Conservation (phyloP, 306 rosid species). For the Sesbania bispinosa region DNA sequence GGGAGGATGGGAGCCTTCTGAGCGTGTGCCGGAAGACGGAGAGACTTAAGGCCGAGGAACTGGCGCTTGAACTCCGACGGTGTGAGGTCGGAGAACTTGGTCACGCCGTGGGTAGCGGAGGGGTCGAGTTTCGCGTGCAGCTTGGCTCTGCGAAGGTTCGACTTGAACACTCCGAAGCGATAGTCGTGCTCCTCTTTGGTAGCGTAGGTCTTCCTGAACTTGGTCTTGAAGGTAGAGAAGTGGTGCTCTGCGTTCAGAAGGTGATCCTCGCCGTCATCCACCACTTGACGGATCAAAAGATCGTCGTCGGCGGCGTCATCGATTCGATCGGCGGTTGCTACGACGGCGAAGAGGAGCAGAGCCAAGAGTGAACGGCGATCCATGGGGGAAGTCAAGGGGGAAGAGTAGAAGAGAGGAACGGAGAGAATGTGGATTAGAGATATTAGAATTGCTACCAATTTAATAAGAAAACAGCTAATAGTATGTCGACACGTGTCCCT, state of each 20-base stretch:
- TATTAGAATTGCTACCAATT: background rate
- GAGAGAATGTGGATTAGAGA: background rate
- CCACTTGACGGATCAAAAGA: slow-evolving; percentile 69
- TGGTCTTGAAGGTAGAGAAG: slow-evolving; percentile 66
- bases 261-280: slow-evolving; percentile 45
- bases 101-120: slow-evolving; percentile 80
- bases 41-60: slow-evolving; percentile 69
- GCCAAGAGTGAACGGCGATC: slow-evolving; percentile 18
- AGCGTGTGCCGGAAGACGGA: slow-evolving; percentile 66
- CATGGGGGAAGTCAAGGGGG: slow-evolving; percentile 29
- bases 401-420: background rate
- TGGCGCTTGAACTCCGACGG: slow-evolving; percentile 64
- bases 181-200: slow-evolving; percentile 69
- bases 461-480: background rate
- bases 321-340: slow-evolving; percentile 24
- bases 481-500: background rate
- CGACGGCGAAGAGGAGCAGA: slow-evolving; percentile 37
- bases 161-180: slow-evolving; percentile 70
- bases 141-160: slow-evolving; percentile 69
- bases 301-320: slow-evolving; percentile 26
- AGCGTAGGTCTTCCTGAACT: slow-evolving; percentile 59
- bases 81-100: slow-evolving; percentile 85
- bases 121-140: slow-evolving; percentile 78
- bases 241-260: slow-evolving; percentile 64
- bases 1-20: slow-evolving; percentile 84